Evolutionary conservation across 106 monocot species (phyloP).

Genomic region (Ottelia alismoides): DNA sequence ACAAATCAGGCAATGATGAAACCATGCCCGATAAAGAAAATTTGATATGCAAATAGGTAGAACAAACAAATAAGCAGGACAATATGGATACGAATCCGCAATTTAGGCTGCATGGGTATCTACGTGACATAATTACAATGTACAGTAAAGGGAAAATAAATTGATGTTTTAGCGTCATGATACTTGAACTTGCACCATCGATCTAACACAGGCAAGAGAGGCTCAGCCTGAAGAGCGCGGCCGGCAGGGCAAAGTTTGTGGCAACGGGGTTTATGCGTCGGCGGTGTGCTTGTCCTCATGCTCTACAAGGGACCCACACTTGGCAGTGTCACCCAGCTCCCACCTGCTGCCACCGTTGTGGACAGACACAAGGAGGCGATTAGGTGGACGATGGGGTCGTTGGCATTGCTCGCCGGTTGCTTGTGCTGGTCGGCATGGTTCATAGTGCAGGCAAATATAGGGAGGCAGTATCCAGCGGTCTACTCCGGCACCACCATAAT

Average conservation of each 20-base stretch:
- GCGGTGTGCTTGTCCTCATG: constrained; percentile 40
- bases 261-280: constrained; percentile 25
- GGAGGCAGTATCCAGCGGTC: constrained; percentile 42
- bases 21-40: too few relatives aligned
- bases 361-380: too few relatives aligned
- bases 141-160: too few relatives aligned
- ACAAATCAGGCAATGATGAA: too few relatives aligned
- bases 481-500: constrained; percentile 48
- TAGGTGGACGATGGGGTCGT: constrained; percentile 31
- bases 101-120: too few relatives aligned
- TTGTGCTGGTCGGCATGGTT: constrained; percentile 55
- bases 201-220: constrained; percentile 30
- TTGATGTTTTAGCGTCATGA: too few relatives aligned
- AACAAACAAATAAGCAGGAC: too few relatives aligned
- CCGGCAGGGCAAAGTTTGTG: constrained; percentile 39
- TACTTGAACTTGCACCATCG: too few relatives aligned
- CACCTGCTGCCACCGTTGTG: too few relatives aligned
- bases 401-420: constrained; percentile 23
- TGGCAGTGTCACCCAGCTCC: neutral
- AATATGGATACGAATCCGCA: too few relatives aligned
- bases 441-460: constrained; percentile 32
- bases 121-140: too few relatives aligned
- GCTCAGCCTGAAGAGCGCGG: constrained; percentile 30
- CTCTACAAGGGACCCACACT: constrained; percentile 47
- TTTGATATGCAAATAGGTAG: too few relatives aligned